Conservation (phyloP, 202 grass and related monocot species). For the Saccharum hybrid region DNA sequence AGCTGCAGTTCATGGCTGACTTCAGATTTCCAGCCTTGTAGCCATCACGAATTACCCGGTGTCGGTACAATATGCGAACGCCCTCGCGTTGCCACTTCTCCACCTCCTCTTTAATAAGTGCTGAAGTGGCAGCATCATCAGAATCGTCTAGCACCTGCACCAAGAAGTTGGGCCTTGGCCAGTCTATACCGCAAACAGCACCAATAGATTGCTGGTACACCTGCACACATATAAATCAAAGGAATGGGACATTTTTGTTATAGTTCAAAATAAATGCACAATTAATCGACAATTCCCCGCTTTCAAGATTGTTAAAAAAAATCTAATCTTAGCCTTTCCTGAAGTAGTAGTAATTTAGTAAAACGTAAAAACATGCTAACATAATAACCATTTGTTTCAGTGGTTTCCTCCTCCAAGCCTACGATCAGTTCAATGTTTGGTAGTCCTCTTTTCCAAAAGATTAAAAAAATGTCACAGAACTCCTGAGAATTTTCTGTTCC, state of each 20-base stretch:
- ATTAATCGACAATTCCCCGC: neutral
- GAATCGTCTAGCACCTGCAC: conserved; percentile 85
- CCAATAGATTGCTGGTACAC: conserved; percentile 89
- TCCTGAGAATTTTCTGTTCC: neutral
- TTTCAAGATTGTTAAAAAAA: neutral
- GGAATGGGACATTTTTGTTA: conserved; percentile 7
- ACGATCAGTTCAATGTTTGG: neutral
- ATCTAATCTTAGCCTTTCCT: neutral
- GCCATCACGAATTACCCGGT: conserved; percentile 65
- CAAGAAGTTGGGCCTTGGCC: conserved; percentile 71
- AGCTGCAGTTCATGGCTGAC: conserved; percentile 85
- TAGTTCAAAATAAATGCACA: neutral
- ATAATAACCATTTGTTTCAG: neutral
- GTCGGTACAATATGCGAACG: conserved; percentile 65
- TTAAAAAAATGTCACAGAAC: neutral
- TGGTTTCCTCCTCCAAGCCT: neutral
- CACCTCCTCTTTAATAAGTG: conserved; percentile 74
- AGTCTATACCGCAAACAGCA: conserved; percentile 74
- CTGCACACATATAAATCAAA: conserved; percentile 46
- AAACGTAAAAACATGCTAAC: neutral
- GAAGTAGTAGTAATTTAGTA: neutral
- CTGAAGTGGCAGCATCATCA: conserved; percentile 57
- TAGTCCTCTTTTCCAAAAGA: neutral
- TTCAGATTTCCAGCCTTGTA: conserved; percentile 94
- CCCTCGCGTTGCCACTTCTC: conserved; percentile 69